Percentiles rank a stretch among this genome's conserved stretches.
Evolutionary conservation across 116 monocot species (phyloP).

Genomic region (Cymodocea nodosa): DNA sequence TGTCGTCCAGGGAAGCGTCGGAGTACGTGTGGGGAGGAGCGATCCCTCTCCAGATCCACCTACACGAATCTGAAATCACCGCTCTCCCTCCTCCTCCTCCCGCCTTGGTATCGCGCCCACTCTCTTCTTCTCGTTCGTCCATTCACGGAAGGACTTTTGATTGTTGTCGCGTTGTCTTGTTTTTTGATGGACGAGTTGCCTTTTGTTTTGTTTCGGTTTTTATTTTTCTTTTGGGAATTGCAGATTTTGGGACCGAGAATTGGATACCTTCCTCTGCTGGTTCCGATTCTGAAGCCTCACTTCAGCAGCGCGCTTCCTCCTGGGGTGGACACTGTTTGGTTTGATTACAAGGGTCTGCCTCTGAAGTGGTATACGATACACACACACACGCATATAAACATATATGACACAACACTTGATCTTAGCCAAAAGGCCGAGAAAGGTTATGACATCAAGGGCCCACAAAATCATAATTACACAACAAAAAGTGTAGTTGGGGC

Average conservation of each 20-base stretch:
- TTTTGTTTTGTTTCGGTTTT: neutral
- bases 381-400: too few species aligned
- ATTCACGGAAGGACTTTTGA: neutral
- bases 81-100: slow-evolving; percentile 74
- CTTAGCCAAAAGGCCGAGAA: slow-evolving; percentile 99
- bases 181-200: neutral
- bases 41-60: slow-evolving; percentile 85
- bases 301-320: slow-evolving; percentile 77
- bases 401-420: slow-evolving; percentile 53
- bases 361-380: slow-evolving; percentile 55
- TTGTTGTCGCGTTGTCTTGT: neutral
- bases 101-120: slow-evolving; percentile 27
- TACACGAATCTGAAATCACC: slow-evolving; percentile 90
- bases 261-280: slow-evolving; percentile 74
- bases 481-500: neutral
- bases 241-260: slow-evolving; percentile 68
- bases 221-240: neutral
- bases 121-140: neutral
- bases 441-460: slow-evolving; percentile 21
- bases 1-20: slow-evolving; percentile 37
- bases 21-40: slow-evolving; percentile 73
- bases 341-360: slow-evolving; percentile 88
- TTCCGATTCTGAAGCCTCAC: slow-evolving; percentile 70
- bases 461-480: neutral
- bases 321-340: slow-evolving; percentile 78